These are phyloP conservation scores for Tephrocybe sp. DNA, from an alignment of 768 basidiomycete species.

Conservation along the genomic window DNA sequence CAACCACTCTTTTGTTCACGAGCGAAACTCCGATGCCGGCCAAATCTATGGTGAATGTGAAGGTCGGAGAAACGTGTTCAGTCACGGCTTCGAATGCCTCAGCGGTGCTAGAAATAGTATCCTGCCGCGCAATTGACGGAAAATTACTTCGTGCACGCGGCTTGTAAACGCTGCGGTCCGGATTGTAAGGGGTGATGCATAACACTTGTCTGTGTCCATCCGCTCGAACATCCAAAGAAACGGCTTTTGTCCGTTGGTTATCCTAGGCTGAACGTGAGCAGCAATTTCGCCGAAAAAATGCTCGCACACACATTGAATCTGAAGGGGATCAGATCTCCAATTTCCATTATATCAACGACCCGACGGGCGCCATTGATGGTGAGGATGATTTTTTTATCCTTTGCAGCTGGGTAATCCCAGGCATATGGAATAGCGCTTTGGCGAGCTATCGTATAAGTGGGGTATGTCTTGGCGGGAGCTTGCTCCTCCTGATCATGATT, in stretches of 20 bases:
- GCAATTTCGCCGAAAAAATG: neutral
- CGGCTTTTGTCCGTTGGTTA: slow-evolving; percentile 54
- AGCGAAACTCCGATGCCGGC: slow-evolving; percentile 93
- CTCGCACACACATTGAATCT: slow-evolving; percentile 64
- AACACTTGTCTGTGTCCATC: slow-evolving; percentile 84
- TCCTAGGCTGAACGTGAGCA: slow-evolving; percentile 35
- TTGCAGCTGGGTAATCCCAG: slow-evolving; percentile 90
- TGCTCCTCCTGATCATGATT: slow-evolving; percentile 43
- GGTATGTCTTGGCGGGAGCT: slow-evolving; percentile 36
- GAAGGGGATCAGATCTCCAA: slow-evolving; percentile 89
- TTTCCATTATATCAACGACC: slow-evolving; percentile 90
- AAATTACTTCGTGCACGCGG: slow-evolving; percentile 56
- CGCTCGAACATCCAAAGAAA: slow-evolving; percentile 92
- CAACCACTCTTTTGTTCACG: slow-evolving; percentile 82
- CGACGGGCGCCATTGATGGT: slow-evolving; percentile 60
- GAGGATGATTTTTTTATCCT: slow-evolving; percentile 77
- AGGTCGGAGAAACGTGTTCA: slow-evolving; percentile 65
- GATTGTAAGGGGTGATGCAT: slow-evolving; percentile 83
- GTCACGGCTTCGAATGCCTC: slow-evolving; percentile 86
- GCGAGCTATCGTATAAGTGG: slow-evolving; percentile 57
- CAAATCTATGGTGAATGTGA: slow-evolving; percentile 72
- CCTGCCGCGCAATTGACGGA: slow-evolving; percentile 54
- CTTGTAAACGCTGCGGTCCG: slow-evolving; percentile 86
- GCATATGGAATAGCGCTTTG: slow-evolving; percentile 68
- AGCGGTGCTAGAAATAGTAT: slow-evolving; percentile 65